Base-by-base conservation (phyloP, 2,329 filamentous ascomycete species). In the Aureobasidium sp. region DNA sequence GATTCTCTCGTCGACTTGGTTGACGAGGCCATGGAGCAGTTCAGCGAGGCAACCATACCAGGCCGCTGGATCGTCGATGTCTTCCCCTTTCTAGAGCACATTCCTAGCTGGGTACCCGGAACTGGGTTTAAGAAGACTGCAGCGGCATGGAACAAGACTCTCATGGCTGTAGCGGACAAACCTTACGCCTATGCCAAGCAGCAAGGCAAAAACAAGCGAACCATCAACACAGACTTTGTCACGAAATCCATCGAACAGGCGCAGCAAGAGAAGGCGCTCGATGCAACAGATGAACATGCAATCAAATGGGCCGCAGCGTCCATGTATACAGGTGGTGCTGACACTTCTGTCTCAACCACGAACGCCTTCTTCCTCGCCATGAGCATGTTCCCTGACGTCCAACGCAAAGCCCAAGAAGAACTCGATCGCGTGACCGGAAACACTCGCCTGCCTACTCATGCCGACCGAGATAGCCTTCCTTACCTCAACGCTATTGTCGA, bases 21-120 rank as follows among this genome's bases (percentile, higher is more conserved):
- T 0, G 73, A 74, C 2, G 64, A 72, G 27, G 73, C 75, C 1
- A 72, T 82, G 67, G 69, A 69, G 0, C 62, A 77, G 6, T 78
- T 82, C 57, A 68, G 73, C 1, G 67, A 74, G 25, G 74, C 76
- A 5, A 71, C 68, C 14, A 70, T 76, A 4, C 77, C 79, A 1
- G 77, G 79, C 7, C 71, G 68, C 8, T 82, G 75, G 74, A 64
- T 74, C 8, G 78, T 82, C 5, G 79, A 82, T 61, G 68, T 77
- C 0, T 64, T 82, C 1, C 80, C 79, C 1, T 74, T 73, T 45
- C 65, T 77, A 72, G 67, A 73, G 69, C 70, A 77, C 60, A 44
- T 80, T 0, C 79, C 80, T 0, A 70, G 76, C 2, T 79, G 78
- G 75, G 66, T 77, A 22, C 79, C 78, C 1, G 79, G 79, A 0